phyloP scores from a whole-genome alignment of 2,329 filamentous ascomycete species.

The Penicillium janthinellum region DNA sequence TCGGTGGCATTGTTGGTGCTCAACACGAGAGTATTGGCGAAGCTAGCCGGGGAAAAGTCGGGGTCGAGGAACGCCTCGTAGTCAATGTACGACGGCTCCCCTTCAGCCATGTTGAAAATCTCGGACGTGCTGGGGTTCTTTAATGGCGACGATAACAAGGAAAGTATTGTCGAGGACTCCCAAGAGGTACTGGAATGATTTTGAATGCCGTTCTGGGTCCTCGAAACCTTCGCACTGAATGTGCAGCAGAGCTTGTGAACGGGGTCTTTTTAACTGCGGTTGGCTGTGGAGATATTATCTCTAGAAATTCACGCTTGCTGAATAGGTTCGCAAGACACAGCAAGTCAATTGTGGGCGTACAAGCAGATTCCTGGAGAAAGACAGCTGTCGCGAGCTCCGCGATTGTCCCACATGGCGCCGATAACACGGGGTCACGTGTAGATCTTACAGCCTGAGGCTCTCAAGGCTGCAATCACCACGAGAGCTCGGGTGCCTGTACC shows the following conservation, averaged over 20 bases:
- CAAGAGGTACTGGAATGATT: neutral
- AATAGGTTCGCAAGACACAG: neutral
- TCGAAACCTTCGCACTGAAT: neutral
- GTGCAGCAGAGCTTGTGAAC: neutral
- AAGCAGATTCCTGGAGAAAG: slow-evolving; percentile 8
- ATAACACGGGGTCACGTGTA: slow-evolving; percentile 16
- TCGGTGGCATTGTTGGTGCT: slow-evolving; percentile 91
- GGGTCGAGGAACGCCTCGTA: slow-evolving; percentile 88
- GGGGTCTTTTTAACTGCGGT: neutral
- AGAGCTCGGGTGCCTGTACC: neutral
- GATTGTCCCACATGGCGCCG: slow-evolving; percentile 17
- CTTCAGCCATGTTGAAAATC: slow-evolving; percentile 35
- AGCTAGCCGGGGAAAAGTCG: slow-evolving; percentile 75
- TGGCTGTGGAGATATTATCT: neutral
- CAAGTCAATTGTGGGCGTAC: neutral
- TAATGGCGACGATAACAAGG: neutral
- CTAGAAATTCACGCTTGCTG: neutral
- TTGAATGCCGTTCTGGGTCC: neutral
- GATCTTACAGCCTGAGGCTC: neutral
- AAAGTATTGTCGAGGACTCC: no score
- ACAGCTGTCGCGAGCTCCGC: slow-evolving; percentile 21
- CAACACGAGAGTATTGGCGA: slow-evolving; percentile 86
- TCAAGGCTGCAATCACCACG: neutral
- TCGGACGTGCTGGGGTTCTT: neutral
- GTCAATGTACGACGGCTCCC: slow-evolving; percentile 81